Percentiles rank a stretch among this genome's conserved stretches.
These are phyloP conservation scores for Grigorovia jiainica DNA, from an alignment of 805 yeast species.

Conservation along the genomic window DNA sequence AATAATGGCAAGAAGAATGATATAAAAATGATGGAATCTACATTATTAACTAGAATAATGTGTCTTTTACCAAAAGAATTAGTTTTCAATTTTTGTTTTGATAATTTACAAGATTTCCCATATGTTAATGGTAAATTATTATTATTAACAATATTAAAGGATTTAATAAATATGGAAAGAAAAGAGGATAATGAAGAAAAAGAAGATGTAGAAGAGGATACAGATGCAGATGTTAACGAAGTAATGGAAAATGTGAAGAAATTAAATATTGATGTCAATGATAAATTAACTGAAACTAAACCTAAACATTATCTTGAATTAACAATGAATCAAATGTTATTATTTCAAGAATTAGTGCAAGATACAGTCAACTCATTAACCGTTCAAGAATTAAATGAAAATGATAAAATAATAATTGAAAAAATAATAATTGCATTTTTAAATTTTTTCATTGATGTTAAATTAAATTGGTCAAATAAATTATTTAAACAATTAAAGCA, in stretches of 20 bases:
- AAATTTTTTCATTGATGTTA: constrained; percentile 40
- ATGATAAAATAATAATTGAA: constrained; percentile 5
- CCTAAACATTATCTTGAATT: constrained; percentile 31
- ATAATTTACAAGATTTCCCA: constrained; percentile 60
- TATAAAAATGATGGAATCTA: constrained; percentile 38
- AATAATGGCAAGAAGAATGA: constrained; percentile 29
- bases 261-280: background rate
- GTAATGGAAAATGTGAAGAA: background rate
- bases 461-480: constrained; percentile 24
- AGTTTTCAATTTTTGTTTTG: constrained; percentile 51
- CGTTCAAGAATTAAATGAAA: constrained; percentile 18
- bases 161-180: constrained; percentile 29
- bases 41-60: constrained; percentile 56
- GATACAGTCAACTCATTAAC: constrained; percentile 5
- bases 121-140: constrained; percentile 50
- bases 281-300: background rate
- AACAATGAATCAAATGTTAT: constrained; percentile 31
- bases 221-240: background rate
- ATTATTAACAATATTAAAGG: constrained; percentile 59
- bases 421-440: constrained; percentile 41
- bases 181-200: background rate
- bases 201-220: background rate
- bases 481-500: background rate
- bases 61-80: constrained; percentile 46
- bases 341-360: constrained; percentile 27